Evolutionary conservation across 2,329 filamentous ascomycete genomes (phyloP).

Genomic region (Alternaria sp.): DNA sequence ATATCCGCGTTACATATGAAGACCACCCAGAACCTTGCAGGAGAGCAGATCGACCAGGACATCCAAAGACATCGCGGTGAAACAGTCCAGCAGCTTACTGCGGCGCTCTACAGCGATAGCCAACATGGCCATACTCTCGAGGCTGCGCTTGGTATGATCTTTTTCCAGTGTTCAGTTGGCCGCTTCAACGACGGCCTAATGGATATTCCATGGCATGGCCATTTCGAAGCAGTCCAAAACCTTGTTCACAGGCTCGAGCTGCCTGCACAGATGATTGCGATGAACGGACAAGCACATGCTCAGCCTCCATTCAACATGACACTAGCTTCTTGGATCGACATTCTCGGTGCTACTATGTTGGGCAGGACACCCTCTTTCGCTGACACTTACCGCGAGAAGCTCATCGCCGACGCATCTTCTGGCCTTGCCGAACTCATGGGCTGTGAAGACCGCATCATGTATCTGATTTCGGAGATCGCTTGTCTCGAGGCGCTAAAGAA

Average conservation of each 20-base stretch:
- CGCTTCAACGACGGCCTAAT: slow-evolving; percentile 83
- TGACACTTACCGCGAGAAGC: slow-evolving; percentile 94
- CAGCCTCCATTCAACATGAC: slow-evolving; percentile 95
- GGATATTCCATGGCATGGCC: slow-evolving; percentile 95
- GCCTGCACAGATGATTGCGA: slow-evolving; percentile 69
- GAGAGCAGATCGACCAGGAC: slow-evolving; percentile 83
- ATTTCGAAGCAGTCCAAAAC: slow-evolving; percentile 90
- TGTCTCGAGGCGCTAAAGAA: slow-evolving; percentile 90
- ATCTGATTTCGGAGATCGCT: slow-evolving; percentile 95
- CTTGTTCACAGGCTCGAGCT: slow-evolving; percentile 87
- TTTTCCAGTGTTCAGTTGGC: slow-evolving; percentile 93
- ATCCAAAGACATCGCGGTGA: slow-evolving; percentile 92
- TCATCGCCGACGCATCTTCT: slow-evolving; percentile 70
- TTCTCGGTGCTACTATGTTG: slow-evolving; percentile 91
- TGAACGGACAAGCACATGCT: slow-evolving; percentile 63
- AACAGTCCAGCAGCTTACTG: slow-evolving; percentile 85
- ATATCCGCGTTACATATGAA: slow-evolving; percentile 93
- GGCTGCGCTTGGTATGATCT: slow-evolving; percentile 92
- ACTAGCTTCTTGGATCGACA: slow-evolving; percentile 93
- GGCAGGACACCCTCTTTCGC: slow-evolving; percentile 87
- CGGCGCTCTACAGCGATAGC: slow-evolving; percentile 79
- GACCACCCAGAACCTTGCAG: slow-evolving; percentile 70
- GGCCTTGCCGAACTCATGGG: slow-evolving; percentile 95
- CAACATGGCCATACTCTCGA: slow-evolving; percentile 90
- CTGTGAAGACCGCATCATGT: slow-evolving; percentile 97